Evolutionary conservation across 2,329 filamentous ascomycete genomes (phyloP), one percentile per base, ranked within the genome.

Genomic region (Mycosphaerelloides madeirae): DNA sequence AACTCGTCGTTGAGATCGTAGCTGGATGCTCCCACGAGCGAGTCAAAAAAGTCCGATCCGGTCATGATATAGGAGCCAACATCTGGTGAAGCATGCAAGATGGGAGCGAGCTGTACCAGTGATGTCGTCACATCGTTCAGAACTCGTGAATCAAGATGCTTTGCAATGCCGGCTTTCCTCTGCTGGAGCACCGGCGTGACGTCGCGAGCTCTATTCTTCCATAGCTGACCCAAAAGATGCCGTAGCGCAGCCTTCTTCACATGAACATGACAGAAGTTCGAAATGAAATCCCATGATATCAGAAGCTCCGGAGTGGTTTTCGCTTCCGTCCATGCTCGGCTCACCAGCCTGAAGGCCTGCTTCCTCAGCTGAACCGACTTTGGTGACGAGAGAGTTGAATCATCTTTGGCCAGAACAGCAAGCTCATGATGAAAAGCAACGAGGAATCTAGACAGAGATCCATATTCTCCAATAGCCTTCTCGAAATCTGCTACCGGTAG

Each of bases 11-110:
- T 76, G 44, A 82, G 79, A 64, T 79, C 81, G 45, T 83, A 75
- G 38, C 71, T 75, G 65, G 83, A 90, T 49, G 81, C 81, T 38
- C 70, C 70, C 29, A 80, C 72, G 11, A 95, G 73, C 1, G 84
- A 80, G 62, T 96, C 91, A 15, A 95, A 67, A 56, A 93, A 91
- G 66, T 96, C 91, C 39, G 85, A 89, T 1, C 91, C 91, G 0
- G 85, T 85, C 55, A 95, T 78, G 57, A 95, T 83, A 54, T 86
- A 73, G 6, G 70, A 65, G 22, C 75, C 78, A 34, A 68, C 68
- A 18, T 74, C 70, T 0, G 79, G 71, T 4, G 82, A 87, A 6
- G 71, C 72, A 54, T 80, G 75, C 4, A 88, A 67, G 3, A 90
- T 67, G 38, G 80, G 74, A 46, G 81, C 85, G n/a, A 87, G 60